Percentiles rank a stretch among this genome's conserved stretches.
These are phyloP conservation scores for Micromonas commoda DNA, from an alignment of 139 green algal species.

Conservation along the genomic window DNA sequence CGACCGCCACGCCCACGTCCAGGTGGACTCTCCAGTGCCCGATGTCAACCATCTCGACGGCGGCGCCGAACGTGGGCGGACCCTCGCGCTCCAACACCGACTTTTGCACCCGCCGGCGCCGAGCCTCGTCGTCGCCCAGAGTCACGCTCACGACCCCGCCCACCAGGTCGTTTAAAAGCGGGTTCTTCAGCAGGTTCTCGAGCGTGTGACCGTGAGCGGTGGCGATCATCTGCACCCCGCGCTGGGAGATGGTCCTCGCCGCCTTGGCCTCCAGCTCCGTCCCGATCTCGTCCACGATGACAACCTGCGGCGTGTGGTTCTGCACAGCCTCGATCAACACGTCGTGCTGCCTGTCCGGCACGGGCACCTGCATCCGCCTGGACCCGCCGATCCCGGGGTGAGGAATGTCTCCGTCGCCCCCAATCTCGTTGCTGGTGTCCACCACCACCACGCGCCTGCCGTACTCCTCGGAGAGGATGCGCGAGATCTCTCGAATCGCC, in stretches of 20 bases:
- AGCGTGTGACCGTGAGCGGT: conserved; percentile 66
- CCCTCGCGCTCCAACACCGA: conserved; percentile 11
- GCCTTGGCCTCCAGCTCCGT: conserved; percentile 59
- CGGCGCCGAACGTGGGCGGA: conserved; percentile 6
- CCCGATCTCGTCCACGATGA: conserved; percentile 81
- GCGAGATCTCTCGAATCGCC: conserved; percentile 62
- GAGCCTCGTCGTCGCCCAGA: conserved; percentile 16
- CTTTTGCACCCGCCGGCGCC: not conserved
- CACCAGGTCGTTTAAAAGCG: conserved; percentile 33
- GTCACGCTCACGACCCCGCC: conserved; percentile 20
- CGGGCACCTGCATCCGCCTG: conserved; percentile 46
- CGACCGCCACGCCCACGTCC: not conserved
- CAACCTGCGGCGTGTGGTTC: conserved; percentile 78
- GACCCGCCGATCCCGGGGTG: conserved; percentile 50
- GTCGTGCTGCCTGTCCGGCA: conserved; percentile 39
- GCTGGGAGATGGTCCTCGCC: conserved; percentile 63
- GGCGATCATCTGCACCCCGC: conserved; percentile 73
- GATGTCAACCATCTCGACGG: conserved; percentile 8
- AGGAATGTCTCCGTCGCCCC: conserved; percentile 72
- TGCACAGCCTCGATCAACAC: conserved; percentile 62
- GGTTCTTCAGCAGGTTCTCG: conserved; percentile 76
- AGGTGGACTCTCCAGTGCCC: conserved; percentile 13
- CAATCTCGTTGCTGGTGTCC: conserved; percentile 93
- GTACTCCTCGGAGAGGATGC: conserved; percentile 53
- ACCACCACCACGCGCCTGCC: conserved; percentile 68